These are phyloP conservation scores for Solanum medicagineum DNA, from an alignment of 257 asterid species.

Conservation along the genomic window DNA sequence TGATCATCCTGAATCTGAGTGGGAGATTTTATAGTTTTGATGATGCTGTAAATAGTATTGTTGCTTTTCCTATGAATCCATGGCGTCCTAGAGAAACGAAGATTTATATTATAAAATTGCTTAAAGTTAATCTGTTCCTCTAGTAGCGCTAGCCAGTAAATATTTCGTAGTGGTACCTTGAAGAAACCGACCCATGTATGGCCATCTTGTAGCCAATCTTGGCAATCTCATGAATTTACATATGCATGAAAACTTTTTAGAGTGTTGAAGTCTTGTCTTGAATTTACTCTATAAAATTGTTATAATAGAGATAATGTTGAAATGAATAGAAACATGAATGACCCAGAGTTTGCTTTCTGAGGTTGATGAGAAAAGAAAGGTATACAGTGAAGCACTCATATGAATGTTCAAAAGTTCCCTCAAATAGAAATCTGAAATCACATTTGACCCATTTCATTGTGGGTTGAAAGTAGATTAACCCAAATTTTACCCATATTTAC, in stretches of 20 bases:
- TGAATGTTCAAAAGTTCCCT: background rate
- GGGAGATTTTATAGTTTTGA: conserved; percentile 28
- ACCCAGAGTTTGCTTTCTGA: background rate
- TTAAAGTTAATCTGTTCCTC: background rate
- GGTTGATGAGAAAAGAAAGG: background rate
- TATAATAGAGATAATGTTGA: too few species aligned
- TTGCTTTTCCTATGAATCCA: background rate
- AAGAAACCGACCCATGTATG: background rate
- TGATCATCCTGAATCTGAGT: conserved; percentile 20
- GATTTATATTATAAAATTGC: background rate
- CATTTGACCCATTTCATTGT: background rate
- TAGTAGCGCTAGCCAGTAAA: background rate
- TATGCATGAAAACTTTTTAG: background rate
- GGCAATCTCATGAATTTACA: background rate
- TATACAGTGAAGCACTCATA: background rate
- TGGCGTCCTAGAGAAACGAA: background rate
- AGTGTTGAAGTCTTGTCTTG: background rate
- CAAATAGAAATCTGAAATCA: background rate
- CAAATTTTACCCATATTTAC: background rate
- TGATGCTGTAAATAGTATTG: background rate
- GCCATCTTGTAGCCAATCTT: background rate
- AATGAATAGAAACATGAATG: too few species aligned
- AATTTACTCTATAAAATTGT: background rate
- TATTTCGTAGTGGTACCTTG: background rate
- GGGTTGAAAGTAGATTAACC: background rate